These are phyloP conservation scores for Bolboschoenoplectus hybrid DNA, from an alignment of 202 grass and related monocot genomes.

Conservation along the genomic window DNA sequence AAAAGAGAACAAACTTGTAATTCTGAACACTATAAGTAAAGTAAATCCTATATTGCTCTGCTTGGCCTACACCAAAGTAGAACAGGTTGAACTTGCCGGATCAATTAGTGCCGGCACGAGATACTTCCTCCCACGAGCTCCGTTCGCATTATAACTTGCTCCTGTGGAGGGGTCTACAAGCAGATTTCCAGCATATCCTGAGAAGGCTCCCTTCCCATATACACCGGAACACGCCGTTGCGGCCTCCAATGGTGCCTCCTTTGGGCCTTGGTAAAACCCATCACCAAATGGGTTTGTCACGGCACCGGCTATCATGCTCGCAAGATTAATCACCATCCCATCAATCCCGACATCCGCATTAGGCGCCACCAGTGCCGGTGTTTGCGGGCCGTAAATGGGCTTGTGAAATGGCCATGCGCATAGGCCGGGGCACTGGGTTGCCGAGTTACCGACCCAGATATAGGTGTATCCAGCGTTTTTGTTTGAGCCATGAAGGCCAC, in stretches of 20 bases:
- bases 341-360: slow-evolving; percentile 66
- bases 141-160: slow-evolving; percentile 75
- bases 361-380: slow-evolving; percentile 47
- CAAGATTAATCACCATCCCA: slow-evolving; percentile 65
- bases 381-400: slow-evolving; percentile 61
- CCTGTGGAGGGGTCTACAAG: slow-evolving; percentile 53
- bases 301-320: slow-evolving; percentile 63
- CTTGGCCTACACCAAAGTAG: slow-evolving; percentile 53
- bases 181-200: slow-evolving; percentile 61
- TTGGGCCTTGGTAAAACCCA: slow-evolving; percentile 81
- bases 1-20: background rate
- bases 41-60: background rate
- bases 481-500: slow-evolving; percentile 53
- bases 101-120: slow-evolving; percentile 68
- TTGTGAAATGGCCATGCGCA: slow-evolving; percentile 83
- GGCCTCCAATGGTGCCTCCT: slow-evolving; percentile 61
- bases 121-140: slow-evolving; percentile 60
- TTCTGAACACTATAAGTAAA: background rate
- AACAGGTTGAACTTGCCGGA: slow-evolving; percentile 52
- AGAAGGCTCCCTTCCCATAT: slow-evolving; percentile 66
- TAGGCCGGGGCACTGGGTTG: slow-evolving; percentile 57
- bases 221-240: slow-evolving; percentile 71
- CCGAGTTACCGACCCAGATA: slow-evolving; percentile 69
- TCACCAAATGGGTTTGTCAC: slow-evolving; percentile 77
- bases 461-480: slow-evolving; percentile 39